A percentile compares a stretch with the other conserved stretches of the same genome.
phyloP scores from a whole-genome alignment of 257 asterid species.

The Anisodus tanguticus region DNA sequence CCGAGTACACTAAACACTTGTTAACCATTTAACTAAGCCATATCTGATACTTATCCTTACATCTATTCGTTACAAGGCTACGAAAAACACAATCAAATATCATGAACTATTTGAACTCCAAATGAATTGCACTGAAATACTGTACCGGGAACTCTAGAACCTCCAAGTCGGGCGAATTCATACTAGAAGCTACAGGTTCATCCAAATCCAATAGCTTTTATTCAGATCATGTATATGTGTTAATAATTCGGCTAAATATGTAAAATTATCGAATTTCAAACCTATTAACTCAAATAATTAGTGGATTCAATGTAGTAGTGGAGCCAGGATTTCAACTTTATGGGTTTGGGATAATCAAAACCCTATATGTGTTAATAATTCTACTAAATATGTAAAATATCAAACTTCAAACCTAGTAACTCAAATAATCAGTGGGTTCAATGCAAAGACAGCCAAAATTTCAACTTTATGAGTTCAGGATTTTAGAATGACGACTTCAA shows the following conservation, averaged over 20 bases:
- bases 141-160: background rate
- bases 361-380: background rate
- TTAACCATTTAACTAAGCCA: background rate
- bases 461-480: too few species aligned
- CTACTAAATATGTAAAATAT: background rate
- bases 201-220: too few species aligned
- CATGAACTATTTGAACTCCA: background rate
- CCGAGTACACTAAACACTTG: background rate
- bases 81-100: background rate
- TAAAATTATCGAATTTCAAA: background rate
- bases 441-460: background rate
- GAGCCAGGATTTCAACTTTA: too few species aligned
- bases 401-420: background rate
- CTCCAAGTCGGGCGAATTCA: background rate
- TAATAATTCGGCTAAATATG: background rate
- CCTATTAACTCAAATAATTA: too few species aligned
- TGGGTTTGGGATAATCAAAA: too few species aligned
- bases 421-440: background rate
- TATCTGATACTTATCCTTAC: background rate
- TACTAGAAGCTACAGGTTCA: too few species aligned
- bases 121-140: background rate
- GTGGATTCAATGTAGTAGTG: too few species aligned
- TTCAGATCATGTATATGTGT: background rate
- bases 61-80: background rate
- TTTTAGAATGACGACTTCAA: background rate